phyloP scores from a whole-genome alignment of 257 asterid genomes.

The Solanum clarkiae region DNA sequence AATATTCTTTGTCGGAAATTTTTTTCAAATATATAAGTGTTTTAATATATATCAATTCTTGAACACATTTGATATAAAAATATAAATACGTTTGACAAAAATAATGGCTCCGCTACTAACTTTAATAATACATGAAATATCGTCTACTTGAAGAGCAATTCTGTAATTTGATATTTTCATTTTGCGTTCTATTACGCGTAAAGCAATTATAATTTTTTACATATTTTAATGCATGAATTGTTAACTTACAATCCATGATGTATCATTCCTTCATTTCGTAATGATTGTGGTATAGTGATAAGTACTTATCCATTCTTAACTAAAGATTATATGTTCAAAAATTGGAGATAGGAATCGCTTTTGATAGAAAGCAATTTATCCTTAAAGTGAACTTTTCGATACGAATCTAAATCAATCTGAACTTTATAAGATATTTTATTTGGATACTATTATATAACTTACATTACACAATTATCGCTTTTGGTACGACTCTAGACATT shows the following conservation, averaged over 20 bases:
- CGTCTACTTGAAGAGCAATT: neutral
- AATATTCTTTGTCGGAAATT: too few species aligned
- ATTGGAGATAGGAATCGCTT: neutral
- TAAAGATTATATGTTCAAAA: neutral
- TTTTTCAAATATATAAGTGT: too few species aligned
- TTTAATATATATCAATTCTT: too few species aligned
- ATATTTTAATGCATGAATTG: neutral
- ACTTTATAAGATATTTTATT: neutral
- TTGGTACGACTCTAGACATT: neutral
- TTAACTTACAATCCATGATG: neutral
- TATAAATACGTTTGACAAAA: too few species aligned
- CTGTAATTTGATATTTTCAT: neutral
- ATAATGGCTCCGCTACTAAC: too few species aligned
- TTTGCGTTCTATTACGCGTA: neutral
- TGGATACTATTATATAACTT: neutral
- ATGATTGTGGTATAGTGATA: neutral
- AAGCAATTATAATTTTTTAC: neutral
- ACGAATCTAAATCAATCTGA: neutral
- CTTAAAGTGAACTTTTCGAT: neutral
- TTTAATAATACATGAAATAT: neutral
- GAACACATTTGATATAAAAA: too few species aligned
- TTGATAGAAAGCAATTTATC: neutral
- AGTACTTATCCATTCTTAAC: neutral
- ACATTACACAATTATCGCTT: neutral
- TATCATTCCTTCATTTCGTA: neutral